Conservation (phyloP, 345 rosid species). For the Stellera chamaejasme region DNA sequence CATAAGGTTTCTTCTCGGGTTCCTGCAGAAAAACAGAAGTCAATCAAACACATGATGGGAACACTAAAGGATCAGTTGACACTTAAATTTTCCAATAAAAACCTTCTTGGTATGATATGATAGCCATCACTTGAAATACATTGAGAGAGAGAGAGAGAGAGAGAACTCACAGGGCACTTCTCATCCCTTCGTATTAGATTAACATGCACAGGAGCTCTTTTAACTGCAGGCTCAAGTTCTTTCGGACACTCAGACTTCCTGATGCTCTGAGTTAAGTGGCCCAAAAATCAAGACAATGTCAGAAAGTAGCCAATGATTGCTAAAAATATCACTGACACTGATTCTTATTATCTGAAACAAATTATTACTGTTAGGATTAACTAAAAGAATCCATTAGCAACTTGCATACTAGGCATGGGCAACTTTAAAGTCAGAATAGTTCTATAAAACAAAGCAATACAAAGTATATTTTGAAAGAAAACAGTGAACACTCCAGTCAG, state of each 20-base stretch:
- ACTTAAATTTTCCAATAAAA: not conserved
- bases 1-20: slow-evolving; percentile 57
- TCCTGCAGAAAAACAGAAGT: slow-evolving; percentile 37
- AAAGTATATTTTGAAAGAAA: not conserved
- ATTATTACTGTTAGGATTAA: too few relatives aligned
- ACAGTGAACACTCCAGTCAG: not conserved
- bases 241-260: slow-evolving; percentile 90
- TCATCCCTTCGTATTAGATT: slow-evolving; percentile 75
- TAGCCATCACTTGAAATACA: not conserved
- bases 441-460: too few relatives aligned
- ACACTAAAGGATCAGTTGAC: not conserved
- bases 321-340: too few relatives aligned
- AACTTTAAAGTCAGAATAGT: too few relatives aligned
- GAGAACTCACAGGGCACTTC: slow-evolving; percentile 59
- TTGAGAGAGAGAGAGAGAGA: slow-evolving; percentile 7
- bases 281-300: slow-evolving; percentile 1
- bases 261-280: slow-evolving; percentile 53
- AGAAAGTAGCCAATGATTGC: too few relatives aligned
- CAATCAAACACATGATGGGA: not conserved
- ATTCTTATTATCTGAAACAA: too few relatives aligned
- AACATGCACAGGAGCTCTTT: slow-evolving; percentile 71
- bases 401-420: too few relatives aligned
- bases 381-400: too few relatives aligned
- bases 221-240: slow-evolving; percentile 91
- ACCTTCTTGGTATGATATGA: not conserved